Base-by-base conservation (phyloP, 2,329 filamentous ascomycete genomes). In the Emericellopsis atlantica region DNA sequence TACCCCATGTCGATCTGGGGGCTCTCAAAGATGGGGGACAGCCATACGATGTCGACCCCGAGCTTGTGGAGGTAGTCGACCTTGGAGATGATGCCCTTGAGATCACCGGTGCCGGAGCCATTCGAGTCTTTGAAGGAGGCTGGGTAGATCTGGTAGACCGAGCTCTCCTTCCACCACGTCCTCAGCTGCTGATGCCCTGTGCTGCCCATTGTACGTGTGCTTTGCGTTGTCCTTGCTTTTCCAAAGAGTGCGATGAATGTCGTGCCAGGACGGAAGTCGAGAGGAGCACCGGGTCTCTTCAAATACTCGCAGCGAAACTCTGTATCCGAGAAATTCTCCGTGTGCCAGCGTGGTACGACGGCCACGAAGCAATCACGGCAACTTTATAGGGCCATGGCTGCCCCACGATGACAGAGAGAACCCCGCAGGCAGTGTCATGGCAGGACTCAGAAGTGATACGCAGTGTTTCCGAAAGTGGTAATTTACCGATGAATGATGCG, bases 1-100 rank as follows among this genome's bases (percentile, higher is more conserved):
- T 85, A 85, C 33, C 80, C 64, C 79, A 84, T 82, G 49, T 85
- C 81, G 36, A 74, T 59, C 50, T 79, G 74, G 0, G 79, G 79
- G 33, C 62, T 66, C 46, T 64, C 55, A 43, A 64, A 69, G 34
- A 67, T 67, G 26, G 66, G 66, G 14, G 61, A 66, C 18, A 69
- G 52, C 74, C 74, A 79, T 39, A 78, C 62, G 24, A 77, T 70
- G 45, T 78, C 72, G 12, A 75, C 64, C 2, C 77, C 77, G 18
- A 76, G 62, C 3, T 64, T 55, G 45, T 67, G 61, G 43, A 76
- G 61, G 48, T 77, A 76, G 51, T 74, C 70, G 15, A 77, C 58
- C 38, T 70, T 64, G 14, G 67, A 68, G 39, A 74, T 73, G 47
- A 78, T 74, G 32, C 74, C 74, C 37, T 65, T 65, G n/a, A 78